Percentiles rank a stretch among this genome's conserved stretches.
Evolutionary conservation across 768 basidiomycete genomes (phyloP).

Genomic region (Boletus sensibilis): DNA sequence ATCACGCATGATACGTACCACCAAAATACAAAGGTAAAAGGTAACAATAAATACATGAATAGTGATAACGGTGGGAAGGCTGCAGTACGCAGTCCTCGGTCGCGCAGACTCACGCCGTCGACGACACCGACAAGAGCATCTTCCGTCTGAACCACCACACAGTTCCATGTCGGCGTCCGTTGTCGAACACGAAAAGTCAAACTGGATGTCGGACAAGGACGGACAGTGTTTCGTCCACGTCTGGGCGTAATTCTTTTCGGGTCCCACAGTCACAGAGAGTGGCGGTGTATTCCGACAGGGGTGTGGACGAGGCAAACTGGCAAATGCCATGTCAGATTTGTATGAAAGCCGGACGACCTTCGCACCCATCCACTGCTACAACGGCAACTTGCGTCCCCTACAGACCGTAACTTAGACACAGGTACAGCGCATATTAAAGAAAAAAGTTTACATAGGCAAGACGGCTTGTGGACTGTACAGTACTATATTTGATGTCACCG

Average conservation of each 20-base stretch:
- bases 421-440: background rate
- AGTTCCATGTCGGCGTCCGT: constrained; percentile 28
- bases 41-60: no score
- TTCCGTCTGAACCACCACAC: constrained; percentile 35
- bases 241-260: constrained; percentile 31
- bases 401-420: constrained; percentile 13
- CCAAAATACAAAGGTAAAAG: no score
- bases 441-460: constrained; percentile 52
- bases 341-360: no score
- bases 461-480: constrained; percentile 51
- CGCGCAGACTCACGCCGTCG: background rate
- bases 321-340: no score
- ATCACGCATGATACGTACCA: no score
- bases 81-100: no score
- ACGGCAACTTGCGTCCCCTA: constrained; percentile 64
- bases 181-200: constrained; percentile 30
- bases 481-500: constrained; percentile 58
- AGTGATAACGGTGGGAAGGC: no score
- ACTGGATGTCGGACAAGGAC: constrained; percentile 28
- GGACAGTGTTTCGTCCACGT: constrained; percentile 31
- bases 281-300: no score
- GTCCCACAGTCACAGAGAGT: background rate
- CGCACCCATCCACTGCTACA: constrained; percentile 49
- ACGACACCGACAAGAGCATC: constrained; percentile 4
- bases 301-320: no score